phyloP scores from a whole-genome alignment of 495 filamentous ascomycete genomes.

The Jackrogersella minutella region DNA sequence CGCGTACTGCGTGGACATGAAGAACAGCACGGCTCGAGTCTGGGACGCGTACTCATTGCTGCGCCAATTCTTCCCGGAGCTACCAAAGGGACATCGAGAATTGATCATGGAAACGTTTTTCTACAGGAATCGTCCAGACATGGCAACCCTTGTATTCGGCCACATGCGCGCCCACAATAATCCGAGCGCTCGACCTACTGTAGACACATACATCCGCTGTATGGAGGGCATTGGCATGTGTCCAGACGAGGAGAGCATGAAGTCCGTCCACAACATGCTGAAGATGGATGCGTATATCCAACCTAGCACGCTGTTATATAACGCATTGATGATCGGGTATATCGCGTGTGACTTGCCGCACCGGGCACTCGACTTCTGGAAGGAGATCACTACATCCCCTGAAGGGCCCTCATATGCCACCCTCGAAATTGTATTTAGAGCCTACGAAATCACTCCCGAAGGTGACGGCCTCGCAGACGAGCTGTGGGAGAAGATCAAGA shows the following conservation, averaged over 20 bases:
- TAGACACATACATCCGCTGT: constrained; percentile 77
- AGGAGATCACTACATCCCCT: constrained; percentile 73
- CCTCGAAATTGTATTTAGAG: constrained; percentile 78
- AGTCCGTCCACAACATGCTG: constrained; percentile 85
- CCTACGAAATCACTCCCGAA: constrained; percentile 70
- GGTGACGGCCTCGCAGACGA: constrained; percentile 71
- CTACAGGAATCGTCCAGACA: constrained; percentile 73
- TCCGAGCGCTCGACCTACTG: constrained; percentile 64
- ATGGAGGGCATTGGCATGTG: constrained; percentile 76
- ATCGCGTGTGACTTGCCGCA: constrained; percentile 67
- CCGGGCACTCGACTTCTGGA: constrained; percentile 79
- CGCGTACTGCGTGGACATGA: constrained; percentile 67
- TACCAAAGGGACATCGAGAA: constrained; percentile 64
- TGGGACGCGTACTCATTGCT: constrained; percentile 88
- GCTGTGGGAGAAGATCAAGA: constrained; percentile 76
- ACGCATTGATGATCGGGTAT: constrained; percentile 88
- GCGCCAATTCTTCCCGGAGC: constrained; percentile 80
- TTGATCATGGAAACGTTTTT: constrained; percentile 87
- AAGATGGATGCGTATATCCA: constrained; percentile 86
- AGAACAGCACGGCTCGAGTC: constrained; percentile 65
- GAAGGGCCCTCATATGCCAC: constrained; percentile 86
- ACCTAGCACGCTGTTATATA: constrained; percentile 75
- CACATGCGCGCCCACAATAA: constrained; percentile 81
- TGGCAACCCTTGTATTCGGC: constrained; percentile 84
- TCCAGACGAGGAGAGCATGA: constrained; percentile 69